phyloP scores from a whole-genome alignment of 495 filamentous ascomycete genomes.

The Pseudotulostoma volvatum region DNA sequence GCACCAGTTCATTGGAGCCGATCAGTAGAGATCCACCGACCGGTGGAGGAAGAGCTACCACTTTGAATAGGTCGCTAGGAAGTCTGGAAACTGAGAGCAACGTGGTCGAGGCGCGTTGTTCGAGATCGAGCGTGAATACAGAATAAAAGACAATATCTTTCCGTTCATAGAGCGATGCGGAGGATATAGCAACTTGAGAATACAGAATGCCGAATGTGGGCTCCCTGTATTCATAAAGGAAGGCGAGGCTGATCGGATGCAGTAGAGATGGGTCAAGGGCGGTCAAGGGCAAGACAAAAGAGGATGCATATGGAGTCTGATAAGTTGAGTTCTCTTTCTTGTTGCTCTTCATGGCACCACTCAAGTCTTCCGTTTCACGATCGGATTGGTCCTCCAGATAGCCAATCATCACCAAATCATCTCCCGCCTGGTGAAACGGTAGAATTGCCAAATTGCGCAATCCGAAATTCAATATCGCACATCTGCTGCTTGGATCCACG shows the following conservation, averaged over 20 bases:
- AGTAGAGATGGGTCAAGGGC: conserved; percentile 72
- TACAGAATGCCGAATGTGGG: conserved; percentile 93
- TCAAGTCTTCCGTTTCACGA: conserved; percentile 9
- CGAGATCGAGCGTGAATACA: conserved; percentile 87
- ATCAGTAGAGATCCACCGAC: conserved; percentile 79
- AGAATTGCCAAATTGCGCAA: conserved; percentile 76
- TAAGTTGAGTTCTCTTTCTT: conserved; percentile 37
- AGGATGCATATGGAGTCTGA: conserved; percentile 71
- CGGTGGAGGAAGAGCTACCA: conserved; percentile 68
- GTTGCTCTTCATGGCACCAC: conserved; percentile 6
- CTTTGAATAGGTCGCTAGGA: conserved; percentile 76
- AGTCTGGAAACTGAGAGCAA: conserved; percentile 71
- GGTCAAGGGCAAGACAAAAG: conserved; percentile 75
- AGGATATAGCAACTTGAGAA: conserved; percentile 51
- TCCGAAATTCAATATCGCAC: conserved; percentile 86
- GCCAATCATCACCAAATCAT: conserved; percentile 83
- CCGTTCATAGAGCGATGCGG: conserved; percentile 54
- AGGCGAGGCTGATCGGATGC: conserved; percentile 79
- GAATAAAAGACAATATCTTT: conserved; percentile 77
- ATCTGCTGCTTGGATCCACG: conserved; percentile 81
- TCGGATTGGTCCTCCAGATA: conserved; percentile 42
- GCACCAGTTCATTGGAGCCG: conserved; percentile 79
- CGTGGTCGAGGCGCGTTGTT: conserved; percentile 84
- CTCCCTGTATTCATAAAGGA: conserved; percentile 92
- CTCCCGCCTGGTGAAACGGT: conserved; percentile 69